Percentiles rank a stretch among this genome's conserved stretches.
These are phyloP conservation scores for Durio zibethinus DNA, from an alignment of 345 rosid genomes.

Conservation along the genomic window DNA sequence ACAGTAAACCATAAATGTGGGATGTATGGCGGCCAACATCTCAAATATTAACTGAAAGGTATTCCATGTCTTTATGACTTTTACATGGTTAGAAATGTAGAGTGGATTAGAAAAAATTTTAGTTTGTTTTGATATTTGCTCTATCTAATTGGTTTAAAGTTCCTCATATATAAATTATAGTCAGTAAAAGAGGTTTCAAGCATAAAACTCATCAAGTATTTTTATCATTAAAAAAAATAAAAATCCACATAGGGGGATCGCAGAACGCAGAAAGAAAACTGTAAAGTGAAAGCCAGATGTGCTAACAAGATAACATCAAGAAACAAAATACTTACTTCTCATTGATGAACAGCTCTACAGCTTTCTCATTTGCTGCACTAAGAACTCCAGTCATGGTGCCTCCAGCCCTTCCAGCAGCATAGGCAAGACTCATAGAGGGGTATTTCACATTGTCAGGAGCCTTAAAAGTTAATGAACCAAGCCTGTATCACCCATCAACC, in stretches of 20 bases:
- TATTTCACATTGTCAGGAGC: conserved; percentile 83
- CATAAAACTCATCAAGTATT: background rate
- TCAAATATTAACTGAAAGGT: background rate
- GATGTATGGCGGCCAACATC: background rate
- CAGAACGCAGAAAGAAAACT: background rate
- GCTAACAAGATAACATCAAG: background rate
- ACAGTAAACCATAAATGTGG: background rate
- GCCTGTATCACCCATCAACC: conserved; percentile 42
- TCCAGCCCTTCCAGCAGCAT: conserved; percentile 95
- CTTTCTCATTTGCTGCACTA: conserved; percentile 88
- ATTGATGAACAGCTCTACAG: conserved; percentile 73
- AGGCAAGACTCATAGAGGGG: conserved; percentile 93
- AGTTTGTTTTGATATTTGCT: background rate
- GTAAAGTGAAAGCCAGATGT: background rate
- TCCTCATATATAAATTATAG: background rate
- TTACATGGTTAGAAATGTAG: background rate
- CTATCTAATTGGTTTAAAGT: background rate
- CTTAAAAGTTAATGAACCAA: conserved; percentile 82
- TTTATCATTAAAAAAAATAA: background rate
- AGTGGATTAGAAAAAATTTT: background rate
- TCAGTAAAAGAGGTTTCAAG: background rate
- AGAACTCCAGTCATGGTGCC: conserved; percentile 99
- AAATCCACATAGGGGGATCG: background rate
- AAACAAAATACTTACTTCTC: conserved; percentile 53
- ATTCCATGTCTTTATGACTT: background rate